Evolutionary conservation across 352 stramenopile genomes (phyloP).

Genomic region (Globisporangium perplexum): DNA sequence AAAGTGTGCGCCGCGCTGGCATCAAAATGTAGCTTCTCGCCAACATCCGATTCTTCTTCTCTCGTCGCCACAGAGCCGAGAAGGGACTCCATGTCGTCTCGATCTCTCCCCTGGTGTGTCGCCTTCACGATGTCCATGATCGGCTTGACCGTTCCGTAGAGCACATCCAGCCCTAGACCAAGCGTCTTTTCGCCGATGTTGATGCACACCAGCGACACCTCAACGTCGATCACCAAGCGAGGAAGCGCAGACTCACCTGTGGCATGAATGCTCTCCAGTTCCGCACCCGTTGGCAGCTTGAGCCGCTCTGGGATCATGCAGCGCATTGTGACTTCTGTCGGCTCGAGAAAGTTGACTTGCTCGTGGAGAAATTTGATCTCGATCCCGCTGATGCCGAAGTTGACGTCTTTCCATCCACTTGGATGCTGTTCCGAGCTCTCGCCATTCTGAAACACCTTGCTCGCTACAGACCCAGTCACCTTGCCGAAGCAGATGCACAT

Average conservation of each 20-base stretch:
- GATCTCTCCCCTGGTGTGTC: constrained; percentile 6
- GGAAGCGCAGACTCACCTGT: no score
- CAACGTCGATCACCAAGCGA: constrained; percentile 2
- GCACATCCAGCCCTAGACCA: constrained; percentile 11
- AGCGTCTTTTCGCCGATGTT: constrained; percentile 17
- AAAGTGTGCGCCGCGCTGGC: no score
- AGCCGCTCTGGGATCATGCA: constrained; percentile 4
- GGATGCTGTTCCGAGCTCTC: not conserved
- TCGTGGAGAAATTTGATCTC: constrained; percentile 16
- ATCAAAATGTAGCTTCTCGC: not conserved
- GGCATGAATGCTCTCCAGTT: not conserved
- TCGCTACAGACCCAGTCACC: constrained; percentile 9
- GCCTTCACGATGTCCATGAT: constrained; percentile 12
- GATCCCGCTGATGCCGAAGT: constrained; percentile 9
- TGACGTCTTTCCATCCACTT: not conserved
- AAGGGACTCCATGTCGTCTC: constrained; percentile 8
- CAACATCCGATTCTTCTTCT: constrained; percentile 1
- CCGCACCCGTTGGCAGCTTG: not conserved
- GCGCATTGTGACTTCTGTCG: constrained; percentile 3
- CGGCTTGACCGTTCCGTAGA: constrained; percentile 17
- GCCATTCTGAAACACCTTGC: not conserved
- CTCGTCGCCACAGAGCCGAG: constrained; percentile 9
- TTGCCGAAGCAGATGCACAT: constrained; percentile 12
- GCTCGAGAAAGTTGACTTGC: constrained; percentile 12
- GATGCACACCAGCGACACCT: constrained; percentile 10